Percentiles rank a stretch among this genome's conserved stretches.
Conservation (phyloP, 208 protist species). For the Acanthamoeba castellanii region DNA sequence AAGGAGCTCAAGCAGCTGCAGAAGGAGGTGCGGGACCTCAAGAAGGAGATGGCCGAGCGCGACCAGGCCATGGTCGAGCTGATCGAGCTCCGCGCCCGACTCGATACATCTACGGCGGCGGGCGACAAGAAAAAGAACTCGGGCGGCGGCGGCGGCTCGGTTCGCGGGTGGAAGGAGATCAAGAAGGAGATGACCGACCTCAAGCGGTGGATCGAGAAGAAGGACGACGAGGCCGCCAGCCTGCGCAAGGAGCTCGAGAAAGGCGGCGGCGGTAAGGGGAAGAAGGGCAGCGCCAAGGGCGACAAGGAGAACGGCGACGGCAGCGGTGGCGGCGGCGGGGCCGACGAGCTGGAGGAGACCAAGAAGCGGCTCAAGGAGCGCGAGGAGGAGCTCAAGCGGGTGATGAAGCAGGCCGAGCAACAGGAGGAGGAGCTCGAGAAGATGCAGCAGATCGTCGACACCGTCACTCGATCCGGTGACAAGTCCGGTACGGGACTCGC, state of each 20-base stretch:
- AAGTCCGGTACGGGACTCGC: not conserved
- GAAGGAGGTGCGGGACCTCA: constrained; percentile 2
- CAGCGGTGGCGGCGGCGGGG: not conserved
- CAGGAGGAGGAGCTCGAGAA: constrained; percentile 19
- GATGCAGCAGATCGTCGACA: constrained; percentile 40
- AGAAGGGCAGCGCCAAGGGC: not conserved
- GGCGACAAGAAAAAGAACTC: constrained; percentile 21
- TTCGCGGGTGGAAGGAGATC: constrained; percentile 45
- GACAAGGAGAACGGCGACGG: not conserved
- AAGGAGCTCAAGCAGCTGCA: constrained; percentile 70
- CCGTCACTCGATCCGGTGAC: not conserved
- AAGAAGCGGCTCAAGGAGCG: constrained; percentile 47
- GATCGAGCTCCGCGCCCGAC: not conserved
- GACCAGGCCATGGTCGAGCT: constrained; percentile 26
- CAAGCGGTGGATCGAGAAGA: constrained; percentile 44
- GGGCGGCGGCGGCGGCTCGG: not conserved
- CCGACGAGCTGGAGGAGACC: constrained; percentile 6
- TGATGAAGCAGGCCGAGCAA: not conserved
- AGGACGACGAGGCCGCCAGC: not conserved
- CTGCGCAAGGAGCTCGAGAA: not conserved
- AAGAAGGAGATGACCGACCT: constrained; percentile 42
- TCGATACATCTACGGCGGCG: not conserved
- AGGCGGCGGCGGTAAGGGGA: not conserved
- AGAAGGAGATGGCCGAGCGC: constrained; percentile 55
- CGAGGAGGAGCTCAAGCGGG: constrained; percentile 17